phyloP scores from a whole-genome alignment of 371 early-diverging fungal genomes.

The Funneliformis caledonium region DNA sequence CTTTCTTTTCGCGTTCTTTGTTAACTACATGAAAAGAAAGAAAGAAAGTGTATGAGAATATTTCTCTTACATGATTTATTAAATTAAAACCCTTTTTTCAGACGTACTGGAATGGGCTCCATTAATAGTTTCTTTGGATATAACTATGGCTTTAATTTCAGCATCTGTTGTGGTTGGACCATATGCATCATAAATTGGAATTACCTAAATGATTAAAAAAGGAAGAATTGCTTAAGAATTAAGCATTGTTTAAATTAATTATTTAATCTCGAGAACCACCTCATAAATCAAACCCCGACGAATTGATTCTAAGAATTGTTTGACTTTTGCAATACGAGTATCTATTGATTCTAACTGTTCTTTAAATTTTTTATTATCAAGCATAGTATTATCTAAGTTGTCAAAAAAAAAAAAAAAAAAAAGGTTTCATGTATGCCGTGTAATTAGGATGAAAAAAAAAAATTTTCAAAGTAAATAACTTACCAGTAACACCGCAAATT shows the following conservation, averaged over 20 bases:
- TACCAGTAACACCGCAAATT: slow-evolving; percentile 81
- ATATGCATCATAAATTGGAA: slow-evolving; percentile 80
- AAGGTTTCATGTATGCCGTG: background rate
- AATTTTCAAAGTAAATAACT: background rate
- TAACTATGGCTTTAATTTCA: slow-evolving; percentile 79
- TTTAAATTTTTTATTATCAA: slow-evolving; percentile 71
- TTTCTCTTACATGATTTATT: background rate
- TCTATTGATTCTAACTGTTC: slow-evolving; percentile 77
- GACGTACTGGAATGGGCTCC: slow-evolving; percentile 54
- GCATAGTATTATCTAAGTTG: slow-evolving; percentile 60
- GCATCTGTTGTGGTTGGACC: slow-evolving; percentile 88
- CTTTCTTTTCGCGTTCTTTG: slow-evolving; percentile 15
- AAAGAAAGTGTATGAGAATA: background rate
- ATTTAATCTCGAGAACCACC: slow-evolving; percentile 35
- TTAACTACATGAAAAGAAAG: slow-evolving; percentile 23
- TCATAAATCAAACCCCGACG: slow-evolving; percentile 56
- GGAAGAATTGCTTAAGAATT: background rate
- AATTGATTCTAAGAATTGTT: slow-evolving; percentile 63
- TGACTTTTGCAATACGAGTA: slow-evolving; percentile 61
- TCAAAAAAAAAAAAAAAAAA: slow-evolving; percentile 40
- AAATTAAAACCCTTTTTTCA: background rate
- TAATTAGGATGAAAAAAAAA: background rate
- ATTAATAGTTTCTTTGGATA: slow-evolving; percentile 83
- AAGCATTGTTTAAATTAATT: background rate
- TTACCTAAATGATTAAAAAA: slow-evolving; percentile 51